These are phyloP conservation scores for Zasmidium angulare DNA, from an alignment of 2,329 filamentous ascomycete species.

Conservation along the genomic window DNA sequence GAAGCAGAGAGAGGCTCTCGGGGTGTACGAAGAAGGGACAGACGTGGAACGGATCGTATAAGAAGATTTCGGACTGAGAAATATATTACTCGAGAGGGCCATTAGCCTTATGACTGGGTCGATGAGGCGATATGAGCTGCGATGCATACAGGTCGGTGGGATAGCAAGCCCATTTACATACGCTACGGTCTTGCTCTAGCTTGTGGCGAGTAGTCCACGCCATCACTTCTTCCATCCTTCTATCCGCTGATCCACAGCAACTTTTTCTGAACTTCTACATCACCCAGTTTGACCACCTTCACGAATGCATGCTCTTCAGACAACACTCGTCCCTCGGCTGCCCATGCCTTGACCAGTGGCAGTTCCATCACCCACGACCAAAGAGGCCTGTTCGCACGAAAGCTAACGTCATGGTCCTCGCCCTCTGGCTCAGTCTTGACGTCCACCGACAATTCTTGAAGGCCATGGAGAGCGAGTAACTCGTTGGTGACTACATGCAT, in stretches of 20 bases:
- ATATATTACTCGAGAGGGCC: too few relatives aligned
- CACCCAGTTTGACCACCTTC: not conserved
- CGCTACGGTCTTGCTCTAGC: too few relatives aligned
- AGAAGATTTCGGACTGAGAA: too few relatives aligned
- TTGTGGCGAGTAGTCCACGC: too few relatives aligned
- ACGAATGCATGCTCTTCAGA: not conserved
- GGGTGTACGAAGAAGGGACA: not conserved
- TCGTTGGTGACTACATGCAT: not conserved
- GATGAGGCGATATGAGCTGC: too few relatives aligned
- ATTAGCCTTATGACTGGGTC: too few relatives aligned
- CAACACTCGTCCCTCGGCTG: not conserved
- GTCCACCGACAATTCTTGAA: not conserved
- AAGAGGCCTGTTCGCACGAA: not conserved
- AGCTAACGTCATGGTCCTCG: not conserved
- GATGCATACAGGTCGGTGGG: too few relatives aligned
- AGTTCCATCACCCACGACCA: not conserved
- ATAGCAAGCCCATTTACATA: too few relatives aligned
- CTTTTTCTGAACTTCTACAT: not conserved
- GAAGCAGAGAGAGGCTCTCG: not conserved
- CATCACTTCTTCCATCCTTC: not conserved
- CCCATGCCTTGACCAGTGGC: not conserved
- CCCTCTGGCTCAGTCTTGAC: too few relatives aligned
- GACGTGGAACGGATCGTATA: not conserved
- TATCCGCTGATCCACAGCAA: not conserved
- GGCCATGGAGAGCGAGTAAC: not conserved